These are phyloP conservation scores for Spinellus fusiger DNA, from an alignment of 192 early-diverging fungal genomes.

Conservation along the genomic window DNA sequence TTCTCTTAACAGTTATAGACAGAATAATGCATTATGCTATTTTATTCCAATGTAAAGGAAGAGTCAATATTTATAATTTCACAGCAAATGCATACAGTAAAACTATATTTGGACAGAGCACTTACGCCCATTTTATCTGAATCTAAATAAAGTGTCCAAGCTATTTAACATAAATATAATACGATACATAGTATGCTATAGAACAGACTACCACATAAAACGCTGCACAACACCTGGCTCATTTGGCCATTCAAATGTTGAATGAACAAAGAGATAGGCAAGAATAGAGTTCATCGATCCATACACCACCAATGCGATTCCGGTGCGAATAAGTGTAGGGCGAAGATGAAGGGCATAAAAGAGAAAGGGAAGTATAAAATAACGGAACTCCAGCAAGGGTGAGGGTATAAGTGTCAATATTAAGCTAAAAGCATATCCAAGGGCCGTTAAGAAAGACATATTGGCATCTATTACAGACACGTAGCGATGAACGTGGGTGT, in stretches of 20 bases:
- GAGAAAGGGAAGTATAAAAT: constrained; percentile 86
- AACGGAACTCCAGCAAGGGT: constrained; percentile 91
- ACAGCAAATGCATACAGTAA: no score
- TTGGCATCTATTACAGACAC: constrained; percentile 24
- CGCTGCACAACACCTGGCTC: constrained; percentile 66
- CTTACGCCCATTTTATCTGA: no score
- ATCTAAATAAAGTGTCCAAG: no score
- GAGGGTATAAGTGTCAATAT: constrained; percentile 77
- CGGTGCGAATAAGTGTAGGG: constrained; percentile 18
- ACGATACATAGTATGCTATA: no score
- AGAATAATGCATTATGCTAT: no score
- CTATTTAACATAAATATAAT: no score
- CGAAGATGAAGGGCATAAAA: constrained; percentile 65
- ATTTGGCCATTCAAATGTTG: constrained; percentile 70
- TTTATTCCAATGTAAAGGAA: no score
- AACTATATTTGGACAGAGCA: no score
- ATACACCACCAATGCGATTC: constrained; percentile 47
- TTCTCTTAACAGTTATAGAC: no score
- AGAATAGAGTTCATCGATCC: constrained; percentile 57
- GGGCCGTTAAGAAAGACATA: constrained; percentile 46
- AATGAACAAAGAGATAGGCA: constrained; percentile 66
- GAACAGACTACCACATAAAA: constrained; percentile 98
- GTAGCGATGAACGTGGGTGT: constrained; percentile 3
- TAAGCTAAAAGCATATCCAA: constrained; percentile 48
- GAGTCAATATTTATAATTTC: no score